Percentiles rank a stretch among this genome's conserved stretches.
Conservation (phyloP, 495 filamentous ascomycete species). For the Penicillium roqueforti region DNA sequence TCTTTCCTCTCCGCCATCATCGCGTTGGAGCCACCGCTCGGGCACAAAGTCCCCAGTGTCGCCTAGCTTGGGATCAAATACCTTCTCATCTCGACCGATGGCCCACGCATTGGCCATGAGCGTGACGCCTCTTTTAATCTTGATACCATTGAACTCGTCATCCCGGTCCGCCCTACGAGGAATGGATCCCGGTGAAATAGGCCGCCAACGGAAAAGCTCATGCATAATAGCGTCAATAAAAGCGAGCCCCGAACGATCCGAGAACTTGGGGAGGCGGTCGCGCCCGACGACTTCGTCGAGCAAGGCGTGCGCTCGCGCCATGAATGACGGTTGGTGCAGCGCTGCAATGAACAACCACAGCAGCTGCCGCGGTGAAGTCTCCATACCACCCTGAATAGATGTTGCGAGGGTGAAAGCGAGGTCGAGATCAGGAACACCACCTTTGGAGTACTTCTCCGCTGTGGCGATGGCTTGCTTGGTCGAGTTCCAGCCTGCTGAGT, state of each 20-base stretch:
- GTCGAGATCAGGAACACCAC: conserved; percentile 21
- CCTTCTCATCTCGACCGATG: conserved; percentile 23
- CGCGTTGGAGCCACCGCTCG: conserved; percentile 21
- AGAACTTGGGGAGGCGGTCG: conserved; percentile 25
- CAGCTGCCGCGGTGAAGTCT: conserved; percentile 29
- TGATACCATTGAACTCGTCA: conserved; percentile 47
- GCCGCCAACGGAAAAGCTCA: conserved; percentile 38
- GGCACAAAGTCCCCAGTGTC: conserved; percentile 22
- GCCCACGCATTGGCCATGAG: conserved; percentile 54
- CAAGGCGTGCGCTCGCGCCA: conserved; percentile 25
- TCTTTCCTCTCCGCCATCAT: conserved; percentile 2
- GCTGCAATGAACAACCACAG: conserved; percentile 31
- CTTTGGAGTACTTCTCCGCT: conserved; percentile 13
- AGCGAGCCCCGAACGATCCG: conserved; percentile 23
- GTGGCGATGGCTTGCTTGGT: conserved; percentile 29
- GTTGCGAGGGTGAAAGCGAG: conserved; percentile 30
- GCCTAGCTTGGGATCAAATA: conserved; percentile 23
- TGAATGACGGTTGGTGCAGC: conserved; percentile 14
- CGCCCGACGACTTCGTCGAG: conserved; percentile 34
- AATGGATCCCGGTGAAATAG: conserved; percentile 33
- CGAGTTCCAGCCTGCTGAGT: conserved; percentile 25
- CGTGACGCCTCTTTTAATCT: conserved; percentile 48
- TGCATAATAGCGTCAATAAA: conserved; percentile 31
- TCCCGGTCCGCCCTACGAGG: conserved; percentile 50
- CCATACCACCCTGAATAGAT: conserved; percentile 29